Percentiles rank a stretch among this genome's conserved stretches.
These are phyloP conservation scores for Angomonas deanei DNA, from an alignment of 208 protist species.

Conservation along the genomic window DNA sequence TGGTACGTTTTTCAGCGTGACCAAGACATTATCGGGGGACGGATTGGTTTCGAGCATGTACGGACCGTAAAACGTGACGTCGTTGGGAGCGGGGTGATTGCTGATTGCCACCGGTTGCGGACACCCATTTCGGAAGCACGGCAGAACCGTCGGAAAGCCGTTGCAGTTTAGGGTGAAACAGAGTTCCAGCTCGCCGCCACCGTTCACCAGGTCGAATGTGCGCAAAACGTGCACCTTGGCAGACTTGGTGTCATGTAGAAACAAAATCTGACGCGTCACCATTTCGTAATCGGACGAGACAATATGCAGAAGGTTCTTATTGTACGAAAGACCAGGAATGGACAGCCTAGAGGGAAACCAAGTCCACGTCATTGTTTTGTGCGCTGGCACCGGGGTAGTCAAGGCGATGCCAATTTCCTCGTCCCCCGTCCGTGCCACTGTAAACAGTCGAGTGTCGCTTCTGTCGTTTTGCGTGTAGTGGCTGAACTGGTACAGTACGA, in stretches of 20 bases:
- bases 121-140: constrained; percentile 32
- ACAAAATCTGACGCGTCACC: constrained; percentile 30
- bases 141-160: constrained; percentile 48
- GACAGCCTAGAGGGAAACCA: constrained; percentile 64
- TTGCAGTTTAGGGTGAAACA: constrained; percentile 45
- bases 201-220: constrained; percentile 42
- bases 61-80: constrained; percentile 52
- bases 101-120: constrained; percentile 61
- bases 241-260: constrained; percentile 46
- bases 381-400: constrained; percentile 12
- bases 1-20: constrained; percentile 1
- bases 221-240: constrained; percentile 31
- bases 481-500: constrained; percentile 1
- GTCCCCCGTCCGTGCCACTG: constrained; percentile 16
- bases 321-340: constrained; percentile 28
- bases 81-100: constrained; percentile 47
- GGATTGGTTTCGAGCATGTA: constrained; percentile 12
- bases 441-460: constrained; percentile 5
- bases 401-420: constrained; percentile 29
- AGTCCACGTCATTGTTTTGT: constrained; percentile 46
- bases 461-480: background rate
- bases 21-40: background rate
- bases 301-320: constrained; percentile 39
- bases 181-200: constrained; percentile 27
- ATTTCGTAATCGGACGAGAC: constrained; percentile 33